Evolutionary conservation across 768 basidiomycete genomes (phyloP), one percentile per base, ranked within the genome.

Genomic region (Cantharellus cinnabarinus): DNA sequence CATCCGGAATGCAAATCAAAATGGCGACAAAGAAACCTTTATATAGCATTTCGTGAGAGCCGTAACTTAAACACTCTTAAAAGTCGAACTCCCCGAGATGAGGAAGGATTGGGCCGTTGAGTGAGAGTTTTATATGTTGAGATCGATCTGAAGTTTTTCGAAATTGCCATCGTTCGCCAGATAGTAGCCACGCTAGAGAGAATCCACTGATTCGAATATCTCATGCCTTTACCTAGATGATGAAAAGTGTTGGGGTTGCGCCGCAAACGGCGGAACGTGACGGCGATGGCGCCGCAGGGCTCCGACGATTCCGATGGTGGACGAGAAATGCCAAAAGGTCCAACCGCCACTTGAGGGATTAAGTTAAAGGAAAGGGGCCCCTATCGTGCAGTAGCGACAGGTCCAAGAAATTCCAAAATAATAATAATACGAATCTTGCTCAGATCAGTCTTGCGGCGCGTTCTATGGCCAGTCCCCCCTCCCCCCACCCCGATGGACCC

Each of bases 271-370:
- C 52, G 38, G 10, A 10, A 10, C 2, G 65, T 42, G 64, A 41
- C 3, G 67, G 48, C 37, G 72, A 62, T 34, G 73, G 68, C 20
- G 75, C 66, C 34, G 73, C 70, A 34, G 77, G 20, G 20, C 20
- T 29, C 20, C 20, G 20, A 29, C 20, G 20, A 29, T 29, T 29
- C 20, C 1, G 20, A 29, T 29, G 20, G 20, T 29, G 20, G 20
- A 74, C 7, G 73, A 75, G 3, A 68, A 67, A 42, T 78, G 79
- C 59, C 80, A 80, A 54, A 83, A 81, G 44, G 84, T 79, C 56
- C 85, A 84, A 59, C 87, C 87, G 57, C 83, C 86, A 64, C 81
- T 89, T 53, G 87, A 89, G 71, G 79, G 80, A 29, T 29, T 29
- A 1, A 29, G 20, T n/a, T 74, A 14, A 10, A 29, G 29, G 44